A percentile compares a stretch with the other conserved stretches of the same genome.
Conservation (phyloP, 2,329 filamentous ascomycete genomes). For the Pestalotiopsis fici region DNA sequence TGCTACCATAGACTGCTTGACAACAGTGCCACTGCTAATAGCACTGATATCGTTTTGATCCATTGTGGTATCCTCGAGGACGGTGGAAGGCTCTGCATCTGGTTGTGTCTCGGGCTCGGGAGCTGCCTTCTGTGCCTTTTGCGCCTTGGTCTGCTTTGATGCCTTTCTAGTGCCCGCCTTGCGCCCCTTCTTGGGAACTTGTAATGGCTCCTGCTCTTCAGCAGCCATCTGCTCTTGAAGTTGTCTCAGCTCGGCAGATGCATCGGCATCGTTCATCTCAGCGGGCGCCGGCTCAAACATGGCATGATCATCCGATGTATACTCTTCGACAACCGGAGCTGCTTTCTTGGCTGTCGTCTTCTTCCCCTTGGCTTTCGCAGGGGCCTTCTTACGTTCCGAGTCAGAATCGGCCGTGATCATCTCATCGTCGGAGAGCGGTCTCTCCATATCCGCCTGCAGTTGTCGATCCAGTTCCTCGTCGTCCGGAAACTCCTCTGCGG, state of each 20-base stretch:
- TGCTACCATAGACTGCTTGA: constrained; percentile 29
- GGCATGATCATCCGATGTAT: constrained; percentile 36
- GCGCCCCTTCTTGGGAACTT: constrained; percentile 55
- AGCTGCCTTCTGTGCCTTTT: constrained; percentile 40
- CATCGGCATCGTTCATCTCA: constrained; percentile 45
- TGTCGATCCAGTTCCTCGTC: constrained; percentile 69
- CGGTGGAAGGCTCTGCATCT: constrained; percentile 24
- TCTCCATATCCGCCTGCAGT: constrained; percentile 65
- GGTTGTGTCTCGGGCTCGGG: constrained; percentile 22
- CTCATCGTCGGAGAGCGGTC: constrained; percentile 55
- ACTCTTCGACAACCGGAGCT: constrained; percentile 27
- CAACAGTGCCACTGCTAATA: constrained; percentile 43
- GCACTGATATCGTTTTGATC: constrained; percentile 34
- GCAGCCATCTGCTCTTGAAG: constrained; percentile 51
- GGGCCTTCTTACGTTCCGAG: constrained; percentile 39
- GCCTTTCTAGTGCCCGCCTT: constrained; percentile 50
- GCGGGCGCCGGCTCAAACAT: constrained; percentile 54
- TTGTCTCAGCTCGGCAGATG: constrained; percentile 52
- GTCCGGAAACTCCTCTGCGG: constrained; percentile 47
- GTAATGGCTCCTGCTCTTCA: constrained; percentile 38
- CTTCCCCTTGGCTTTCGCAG: constrained; percentile 32
- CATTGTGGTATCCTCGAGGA: constrained; percentile 10
- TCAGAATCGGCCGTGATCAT: constrained; percentile 48
- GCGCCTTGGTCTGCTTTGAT: constrained; percentile 51
- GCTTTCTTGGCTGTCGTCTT: constrained; percentile 27